Percentiles rank a stretch among this genome's conserved stretches.
Evolutionary conservation across 306 rosid species (phyloP).

Genomic region (Medicago ruthenica): DNA sequence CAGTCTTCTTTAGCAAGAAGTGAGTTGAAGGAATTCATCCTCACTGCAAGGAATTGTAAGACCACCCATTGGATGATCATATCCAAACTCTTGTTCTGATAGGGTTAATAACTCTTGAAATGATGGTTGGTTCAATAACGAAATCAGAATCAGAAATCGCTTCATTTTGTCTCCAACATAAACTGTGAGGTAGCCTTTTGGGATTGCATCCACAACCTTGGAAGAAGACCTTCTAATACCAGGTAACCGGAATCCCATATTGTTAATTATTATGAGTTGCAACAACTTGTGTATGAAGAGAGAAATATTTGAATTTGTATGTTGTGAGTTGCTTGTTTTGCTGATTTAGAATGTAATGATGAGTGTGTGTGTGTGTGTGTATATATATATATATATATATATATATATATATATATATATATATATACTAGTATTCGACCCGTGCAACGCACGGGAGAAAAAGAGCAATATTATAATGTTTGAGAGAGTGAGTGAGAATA

Average conservation of each 20-base stretch:
- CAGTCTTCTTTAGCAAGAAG: background rate
- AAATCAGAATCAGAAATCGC: background rate
- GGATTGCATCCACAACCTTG: background rate
- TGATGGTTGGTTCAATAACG: background rate
- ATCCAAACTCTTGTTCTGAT: background rate
- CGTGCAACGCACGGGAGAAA: too few relatives aligned
- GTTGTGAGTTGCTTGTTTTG: conserved; percentile 21
- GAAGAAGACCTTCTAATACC: background rate
- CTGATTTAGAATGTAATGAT: conserved; percentile 15
- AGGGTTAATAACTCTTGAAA: background rate
- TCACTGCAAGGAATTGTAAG: background rate
- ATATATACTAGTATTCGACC: too few relatives aligned
- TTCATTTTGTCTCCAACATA: background rate
- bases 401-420: too few relatives aligned
- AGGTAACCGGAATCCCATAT: background rate
- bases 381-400: too few relatives aligned
- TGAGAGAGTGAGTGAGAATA: too few relatives aligned
- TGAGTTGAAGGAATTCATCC: background rate
- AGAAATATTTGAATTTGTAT: conserved; percentile 14
- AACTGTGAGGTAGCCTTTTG: background rate
- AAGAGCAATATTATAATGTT: too few relatives aligned
- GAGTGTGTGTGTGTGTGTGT: too few relatives aligned
- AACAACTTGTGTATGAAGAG: conserved; percentile 9
- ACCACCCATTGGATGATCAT: background rate
- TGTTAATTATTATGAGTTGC: background rate